Evolutionary conservation across 139 green algal genomes (phyloP), one percentile per base, ranked within the genome.

Genomic region (Coelastrella sp.): DNA sequence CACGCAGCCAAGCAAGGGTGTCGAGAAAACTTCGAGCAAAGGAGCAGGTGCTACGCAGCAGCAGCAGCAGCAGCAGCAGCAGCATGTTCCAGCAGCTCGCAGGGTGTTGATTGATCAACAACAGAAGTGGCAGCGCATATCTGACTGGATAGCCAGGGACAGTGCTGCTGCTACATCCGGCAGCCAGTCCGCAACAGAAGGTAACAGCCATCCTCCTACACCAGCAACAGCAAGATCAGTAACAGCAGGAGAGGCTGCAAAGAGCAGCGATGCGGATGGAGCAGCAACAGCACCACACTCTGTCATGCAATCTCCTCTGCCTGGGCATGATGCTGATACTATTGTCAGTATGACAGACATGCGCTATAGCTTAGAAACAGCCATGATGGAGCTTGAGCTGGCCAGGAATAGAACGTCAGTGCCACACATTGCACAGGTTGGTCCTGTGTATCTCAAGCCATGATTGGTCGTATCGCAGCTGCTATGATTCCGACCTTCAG

Each of bases 51-150:
- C 48, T 45, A 64, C 35, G 27, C 77, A 62, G 25, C 77, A 75
- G 7, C 60, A 40, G 40, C 60, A 75, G 77, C n/a, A 48, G 77
- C 68, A 78, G 21, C 66, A 63, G 51, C 64, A 78, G 64, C 45
- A 67, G 48, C 79, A 78, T 19, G 64, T 71, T 11, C 79, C 79
- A 38, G 79, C 79, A 43, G 79, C 79, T 6, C 43, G 79, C 1
- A 38, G 79, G 23, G 64, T 75, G 45, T 23, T 78, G 25, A 48
- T 85, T 17, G 79, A 85, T 30, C 79, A 85, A 57, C 79, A 23
- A 6, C 79, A 85, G 8, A 85, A 85, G 45, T 85, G 79, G 79
- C 79, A 85, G 48, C 79, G 79, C 4, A 85, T 85, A 43, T 51
- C 63, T 25, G 79, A 85, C 3, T 85, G 79, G 79, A 67, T 78